Conservation (phyloP, 202 grass and related monocot genomes). For the Sporobolus alterniflorus region DNA sequence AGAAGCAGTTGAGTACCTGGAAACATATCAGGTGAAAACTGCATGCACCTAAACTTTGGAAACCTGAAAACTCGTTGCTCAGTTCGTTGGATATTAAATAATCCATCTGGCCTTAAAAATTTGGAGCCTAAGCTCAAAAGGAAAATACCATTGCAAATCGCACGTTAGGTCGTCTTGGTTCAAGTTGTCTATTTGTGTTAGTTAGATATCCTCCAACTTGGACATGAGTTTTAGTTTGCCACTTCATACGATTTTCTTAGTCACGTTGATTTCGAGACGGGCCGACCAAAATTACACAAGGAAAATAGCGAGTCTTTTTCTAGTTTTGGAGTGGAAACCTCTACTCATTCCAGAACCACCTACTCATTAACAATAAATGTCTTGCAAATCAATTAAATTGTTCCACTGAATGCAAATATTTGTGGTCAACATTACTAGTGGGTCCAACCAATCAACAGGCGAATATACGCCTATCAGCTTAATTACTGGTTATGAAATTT, state of each 20-base stretch:
- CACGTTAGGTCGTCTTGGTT: background rate
- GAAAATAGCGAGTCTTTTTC: background rate
- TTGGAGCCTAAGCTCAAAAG: background rate
- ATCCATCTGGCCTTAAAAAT: background rate
- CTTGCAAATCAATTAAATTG: background rate
- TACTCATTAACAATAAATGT: too few species aligned
- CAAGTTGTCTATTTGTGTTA: background rate
- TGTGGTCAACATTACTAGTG: slow-evolving; percentile 17
- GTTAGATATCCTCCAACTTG: background rate
- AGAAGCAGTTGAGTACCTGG: background rate
- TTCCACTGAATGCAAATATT: background rate
- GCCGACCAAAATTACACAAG: background rate
- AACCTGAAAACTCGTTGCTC: too few species aligned
- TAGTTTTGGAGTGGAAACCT: background rate
- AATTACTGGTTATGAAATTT: slow-evolving; percentile 33
- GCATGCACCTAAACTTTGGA: background rate
- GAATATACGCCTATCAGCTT: slow-evolving; percentile 20
- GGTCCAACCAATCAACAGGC: slow-evolving; percentile 36
- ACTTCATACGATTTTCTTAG: background rate
- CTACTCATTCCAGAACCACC: background rate
- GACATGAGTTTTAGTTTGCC: background rate
- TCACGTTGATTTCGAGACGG: background rate
- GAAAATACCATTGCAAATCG: background rate
- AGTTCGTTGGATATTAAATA: background rate
- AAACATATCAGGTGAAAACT: background rate